These are phyloP conservation scores for Diversispora epigaea DNA, from an alignment of 192 early-diverging fungal genomes.

Conservation along the genomic window DNA sequence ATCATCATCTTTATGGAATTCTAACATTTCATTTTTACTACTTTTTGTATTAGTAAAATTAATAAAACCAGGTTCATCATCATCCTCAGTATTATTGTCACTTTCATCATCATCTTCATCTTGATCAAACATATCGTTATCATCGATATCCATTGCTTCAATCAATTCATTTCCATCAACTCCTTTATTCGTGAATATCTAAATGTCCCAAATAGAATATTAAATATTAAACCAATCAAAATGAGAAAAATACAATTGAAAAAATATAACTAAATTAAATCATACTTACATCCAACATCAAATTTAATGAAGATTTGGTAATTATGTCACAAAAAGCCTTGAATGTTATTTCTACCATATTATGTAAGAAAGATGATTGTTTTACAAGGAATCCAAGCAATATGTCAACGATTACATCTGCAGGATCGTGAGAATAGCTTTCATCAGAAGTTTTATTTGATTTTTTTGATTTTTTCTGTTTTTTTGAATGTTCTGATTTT, in stretches of 20 bases:
- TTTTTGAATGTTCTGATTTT: constrained; percentile 43
- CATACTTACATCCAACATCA: constrained; percentile 65
- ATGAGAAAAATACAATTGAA: too few relatives aligned
- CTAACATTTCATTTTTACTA: background rate
- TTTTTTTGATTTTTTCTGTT: constrained; percentile 50
- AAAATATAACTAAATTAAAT: too few relatives aligned
- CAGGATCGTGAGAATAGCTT: constrained; percentile 62
- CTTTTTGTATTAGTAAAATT: background rate
- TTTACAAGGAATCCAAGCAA: constrained; percentile 85
- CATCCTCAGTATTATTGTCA: background rate
- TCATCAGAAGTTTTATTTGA: constrained; percentile 42
- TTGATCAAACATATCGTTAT: background rate
- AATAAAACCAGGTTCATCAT: background rate
- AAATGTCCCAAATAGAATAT: background rate
- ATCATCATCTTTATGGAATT: background rate
- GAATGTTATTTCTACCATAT: constrained; percentile 81
- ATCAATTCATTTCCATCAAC: constrained; percentile 2
- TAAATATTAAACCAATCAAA: too few relatives aligned
- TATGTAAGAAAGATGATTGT: constrained; percentile 72
- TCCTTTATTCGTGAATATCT: background rate
- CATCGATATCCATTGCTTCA: constrained; percentile 3
- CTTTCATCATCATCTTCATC: background rate
- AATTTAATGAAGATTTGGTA: constrained; percentile 73
- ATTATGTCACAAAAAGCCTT: constrained; percentile 73
- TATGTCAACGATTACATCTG: constrained; percentile 94